A percentile compares a stretch with the other conserved stretches of the same genome.
Conservation (phyloP, 1,139 yeast species). For the Debaryomyces nepalensis region DNA sequence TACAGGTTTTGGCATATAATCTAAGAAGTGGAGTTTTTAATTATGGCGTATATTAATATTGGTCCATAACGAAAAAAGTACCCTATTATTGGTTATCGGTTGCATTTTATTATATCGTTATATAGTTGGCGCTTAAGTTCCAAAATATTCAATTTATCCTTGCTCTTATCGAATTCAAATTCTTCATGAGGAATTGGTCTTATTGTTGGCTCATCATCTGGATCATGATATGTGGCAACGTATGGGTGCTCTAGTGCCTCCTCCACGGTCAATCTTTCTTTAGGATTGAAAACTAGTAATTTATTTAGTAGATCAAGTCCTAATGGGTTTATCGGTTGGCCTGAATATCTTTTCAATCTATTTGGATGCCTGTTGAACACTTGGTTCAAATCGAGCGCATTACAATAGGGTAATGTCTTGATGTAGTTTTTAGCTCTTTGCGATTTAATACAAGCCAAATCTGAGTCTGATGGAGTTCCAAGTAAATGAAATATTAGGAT, state of each 20-base stretch:
- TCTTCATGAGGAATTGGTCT: constrained; percentile 74
- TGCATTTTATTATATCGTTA: constrained; percentile 54
- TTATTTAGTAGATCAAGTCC: constrained; percentile 80
- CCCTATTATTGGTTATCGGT: constrained; percentile 1
- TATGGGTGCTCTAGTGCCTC: constrained; percentile 87
- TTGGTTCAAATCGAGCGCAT: constrained; percentile 16
- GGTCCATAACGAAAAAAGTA: background rate
- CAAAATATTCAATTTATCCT: constrained; percentile 68
- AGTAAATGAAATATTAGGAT: constrained; percentile 61
- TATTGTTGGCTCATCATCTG: constrained; percentile 81
- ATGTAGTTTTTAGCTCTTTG: constrained; percentile 67
- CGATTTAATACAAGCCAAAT: constrained; percentile 59
- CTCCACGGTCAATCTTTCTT: constrained; percentile 74
- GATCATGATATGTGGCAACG: constrained; percentile 76
- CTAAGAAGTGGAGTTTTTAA: background rate
- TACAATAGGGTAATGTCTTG: constrained; percentile 49
- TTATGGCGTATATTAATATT: background rate
- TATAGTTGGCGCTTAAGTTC: constrained; percentile 75
- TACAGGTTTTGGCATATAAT: no score
- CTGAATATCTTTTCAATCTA: constrained; percentile 22
- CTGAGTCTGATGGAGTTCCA: constrained; percentile 68
- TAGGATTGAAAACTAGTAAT: constrained; percentile 80
- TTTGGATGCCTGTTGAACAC: constrained; percentile 26
- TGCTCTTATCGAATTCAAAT: constrained; percentile 79
- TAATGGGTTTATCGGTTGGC: constrained; percentile 54